A percentile compares a stretch with the other conserved stretches of the same genome.
phyloP scores from a whole-genome alignment of 75 land plant genomes.

The Picea glauca region DNA sequence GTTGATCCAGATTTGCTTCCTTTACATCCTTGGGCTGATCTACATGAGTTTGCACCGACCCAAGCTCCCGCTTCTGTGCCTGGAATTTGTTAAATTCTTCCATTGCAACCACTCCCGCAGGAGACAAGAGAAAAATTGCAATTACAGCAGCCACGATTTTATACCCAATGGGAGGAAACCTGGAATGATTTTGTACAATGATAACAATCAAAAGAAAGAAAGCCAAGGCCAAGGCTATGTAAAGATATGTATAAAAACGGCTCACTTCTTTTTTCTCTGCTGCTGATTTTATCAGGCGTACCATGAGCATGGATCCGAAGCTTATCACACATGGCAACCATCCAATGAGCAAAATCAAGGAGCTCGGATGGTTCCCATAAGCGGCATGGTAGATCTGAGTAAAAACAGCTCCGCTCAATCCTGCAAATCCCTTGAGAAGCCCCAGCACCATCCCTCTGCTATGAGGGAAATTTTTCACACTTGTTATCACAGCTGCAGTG shows the following conservation, averaged over 20 bases:
- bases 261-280: constrained; percentile 15
- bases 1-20: not conserved
- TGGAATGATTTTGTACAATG: constrained; percentile 27
- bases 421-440: constrained; percentile 55
- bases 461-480: constrained; percentile 64
- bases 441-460: constrained; percentile 64
- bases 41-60: not conserved
- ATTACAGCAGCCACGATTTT: constrained; percentile 22
- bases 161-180: constrained; percentile 13
- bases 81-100: constrained; percentile 19
- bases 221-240: constrained; percentile 38
- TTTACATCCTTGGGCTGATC: not conserved
- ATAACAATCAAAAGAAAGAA: constrained; percentile 45
- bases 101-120: constrained; percentile 29
- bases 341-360: constrained; percentile 37
- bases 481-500: constrained; percentile 50
- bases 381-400: constrained; percentile 50
- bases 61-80: not conserved
- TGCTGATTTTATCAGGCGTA: constrained; percentile 13
- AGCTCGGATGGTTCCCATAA: constrained; percentile 27
- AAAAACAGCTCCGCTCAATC: constrained; percentile 55
- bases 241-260: constrained; percentile 29
- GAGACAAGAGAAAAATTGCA: constrained; percentile 37
- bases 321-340: constrained; percentile 42
- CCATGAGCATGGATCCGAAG: constrained; percentile 17